A percentile compares a stretch with the other conserved stretches of the same genome.
phyloP scores from a whole-genome alignment of 306 rosid species.

The Senna siamea region DNA sequence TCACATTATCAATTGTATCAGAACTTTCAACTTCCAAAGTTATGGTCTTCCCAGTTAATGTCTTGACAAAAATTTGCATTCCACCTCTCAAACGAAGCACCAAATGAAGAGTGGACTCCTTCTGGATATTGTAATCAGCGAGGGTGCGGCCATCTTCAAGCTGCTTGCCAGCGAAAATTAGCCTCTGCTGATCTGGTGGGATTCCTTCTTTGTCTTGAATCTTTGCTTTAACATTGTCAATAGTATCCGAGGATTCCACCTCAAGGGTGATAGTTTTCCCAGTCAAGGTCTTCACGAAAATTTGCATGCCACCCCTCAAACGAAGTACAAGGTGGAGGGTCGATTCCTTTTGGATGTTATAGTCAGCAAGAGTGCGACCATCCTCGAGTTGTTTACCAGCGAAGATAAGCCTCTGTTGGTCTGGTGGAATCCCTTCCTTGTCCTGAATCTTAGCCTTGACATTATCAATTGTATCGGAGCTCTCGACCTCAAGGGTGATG shows the following conservation, averaged over 20 bases:
- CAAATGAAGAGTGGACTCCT: constrained; percentile 26
- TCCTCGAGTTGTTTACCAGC: not conserved
- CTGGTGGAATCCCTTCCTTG: not conserved
- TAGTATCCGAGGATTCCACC: constrained; percentile 4
- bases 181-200: constrained; percentile 18
- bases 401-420: not conserved
- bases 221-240: constrained; percentile 19
- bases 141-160: constrained; percentile 29
- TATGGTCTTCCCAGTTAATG: constrained; percentile 11
- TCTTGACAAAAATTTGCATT: constrained; percentile 21
- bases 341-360: constrained; percentile 35
- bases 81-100: constrained; percentile 7
- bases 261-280: constrained; percentile 7
- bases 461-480: not conserved
- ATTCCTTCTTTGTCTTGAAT: constrained; percentile 23
- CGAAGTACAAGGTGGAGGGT: not conserved
- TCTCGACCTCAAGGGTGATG: not conserved
- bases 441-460: not conserved
- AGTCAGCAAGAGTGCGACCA: constrained; percentile 23
- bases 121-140: constrained; percentile 39
- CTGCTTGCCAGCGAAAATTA: constrained; percentile 2
- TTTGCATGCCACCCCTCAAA: not conserved
- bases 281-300: not conserved
- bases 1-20: constrained; percentile 14
- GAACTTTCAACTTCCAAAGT: constrained; percentile 23